Conservation (phyloP, 73 alveolate species). For the Durusdinium trenchii region DNA sequence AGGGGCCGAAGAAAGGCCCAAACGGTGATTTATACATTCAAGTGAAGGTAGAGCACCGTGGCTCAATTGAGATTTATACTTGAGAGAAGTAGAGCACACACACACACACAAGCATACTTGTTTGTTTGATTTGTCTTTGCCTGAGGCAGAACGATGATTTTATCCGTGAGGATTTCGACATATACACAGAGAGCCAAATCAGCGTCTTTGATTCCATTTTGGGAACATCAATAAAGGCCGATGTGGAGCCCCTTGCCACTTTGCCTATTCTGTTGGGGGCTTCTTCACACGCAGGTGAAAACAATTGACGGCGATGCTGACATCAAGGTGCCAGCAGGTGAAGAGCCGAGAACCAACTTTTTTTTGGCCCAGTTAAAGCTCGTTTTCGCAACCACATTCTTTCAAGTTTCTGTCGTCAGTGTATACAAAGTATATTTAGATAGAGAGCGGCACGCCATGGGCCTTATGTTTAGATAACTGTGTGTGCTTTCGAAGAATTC, state of each 20-base stretch:
- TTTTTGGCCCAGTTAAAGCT: neutral
- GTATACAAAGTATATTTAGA: no score
- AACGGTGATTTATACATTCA: conserved; percentile 56
- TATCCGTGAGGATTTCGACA: conserved; percentile 64
- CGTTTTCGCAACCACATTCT: neutral
- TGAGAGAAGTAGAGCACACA: neutral
- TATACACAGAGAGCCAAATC: conserved; percentile 57
- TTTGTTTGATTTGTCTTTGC: neutral
- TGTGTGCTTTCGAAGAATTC: no score
- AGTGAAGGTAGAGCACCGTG: conserved; percentile 44
- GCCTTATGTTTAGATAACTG: no score
- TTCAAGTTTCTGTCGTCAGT: no score
- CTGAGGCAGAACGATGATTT: conserved; percentile 2
- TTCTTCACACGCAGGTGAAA: conserved; percentile 40
- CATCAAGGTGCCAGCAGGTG: conserved; percentile 74
- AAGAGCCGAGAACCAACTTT: neutral
- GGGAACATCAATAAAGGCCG: conserved; percentile 77
- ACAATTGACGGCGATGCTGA: conserved; percentile 87
- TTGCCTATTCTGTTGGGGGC: neutral
- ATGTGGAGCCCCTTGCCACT: neutral
- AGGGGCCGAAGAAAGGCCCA: conserved; percentile 84
- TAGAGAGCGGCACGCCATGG: no score
- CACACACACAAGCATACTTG: neutral
- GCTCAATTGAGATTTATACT: neutral
- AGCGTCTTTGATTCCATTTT: conserved; percentile 67